These are phyloP conservation scores for Mollisiaceae sp. DNA, from an alignment of 2,329 filamentous ascomycete genomes.

Conservation along the genomic window DNA sequence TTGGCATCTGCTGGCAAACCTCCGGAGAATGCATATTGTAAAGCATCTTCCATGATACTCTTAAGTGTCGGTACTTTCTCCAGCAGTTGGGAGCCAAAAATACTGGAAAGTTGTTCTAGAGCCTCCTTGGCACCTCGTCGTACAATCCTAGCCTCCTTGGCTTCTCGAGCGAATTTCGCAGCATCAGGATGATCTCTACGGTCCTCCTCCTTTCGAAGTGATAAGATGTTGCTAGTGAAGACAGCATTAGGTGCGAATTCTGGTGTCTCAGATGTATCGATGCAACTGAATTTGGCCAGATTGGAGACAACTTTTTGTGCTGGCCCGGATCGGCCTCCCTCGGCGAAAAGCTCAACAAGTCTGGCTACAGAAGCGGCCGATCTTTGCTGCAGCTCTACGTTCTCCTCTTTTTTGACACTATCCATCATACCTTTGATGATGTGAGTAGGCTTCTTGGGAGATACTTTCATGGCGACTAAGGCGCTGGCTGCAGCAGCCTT, in stretches of 20 bases:
- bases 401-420: slow-evolving; percentile 94
- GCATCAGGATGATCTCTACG: slow-evolving; percentile 90
- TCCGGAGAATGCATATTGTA: slow-evolving; percentile 74
- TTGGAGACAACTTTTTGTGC: slow-evolving; percentile 97
- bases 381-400: slow-evolving; percentile 82
- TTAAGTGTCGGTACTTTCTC: slow-evolving; percentile 84
- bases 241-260: slow-evolving; percentile 86
- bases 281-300: slow-evolving; percentile 94
- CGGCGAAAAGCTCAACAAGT: slow-evolving; percentile 85
- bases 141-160: slow-evolving; percentile 86
- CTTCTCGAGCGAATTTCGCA: slow-evolving; percentile 86
- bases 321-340: slow-evolving; percentile 78
- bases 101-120: slow-evolving; percentile 81
- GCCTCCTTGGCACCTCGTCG: slow-evolving; percentile 93
- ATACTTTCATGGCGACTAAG: slow-evolving; percentile 81
- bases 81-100: slow-evolving; percentile 79
- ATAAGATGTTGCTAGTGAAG: slow-evolving; percentile 82
- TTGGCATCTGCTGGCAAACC: slow-evolving; percentile 75
- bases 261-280: slow-evolving; percentile 96
- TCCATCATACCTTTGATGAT: slow-evolving; percentile 99
- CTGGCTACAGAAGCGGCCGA: slow-evolving; percentile 84
- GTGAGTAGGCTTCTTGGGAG: slow-evolving; percentile 91
- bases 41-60: slow-evolving; percentile 79
- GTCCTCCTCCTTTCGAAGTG: slow-evolving; percentile 96
- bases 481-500: slow-evolving; percentile 86